Evolutionary conservation across 2,329 filamentous ascomycete species (phyloP).

Genomic region (Pseudocercospora musae): DNA sequence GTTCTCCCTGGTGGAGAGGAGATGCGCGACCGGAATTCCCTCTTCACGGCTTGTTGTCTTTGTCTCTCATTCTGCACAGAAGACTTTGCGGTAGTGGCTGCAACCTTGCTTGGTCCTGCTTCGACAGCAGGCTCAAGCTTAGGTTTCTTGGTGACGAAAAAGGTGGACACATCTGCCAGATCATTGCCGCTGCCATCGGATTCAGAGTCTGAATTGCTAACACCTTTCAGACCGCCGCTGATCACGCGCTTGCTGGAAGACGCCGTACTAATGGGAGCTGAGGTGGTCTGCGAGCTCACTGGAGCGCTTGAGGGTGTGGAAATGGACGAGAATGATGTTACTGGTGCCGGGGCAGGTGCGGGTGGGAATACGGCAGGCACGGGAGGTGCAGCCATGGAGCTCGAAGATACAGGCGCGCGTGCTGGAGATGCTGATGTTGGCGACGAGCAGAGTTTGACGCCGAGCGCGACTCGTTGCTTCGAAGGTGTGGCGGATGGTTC

Average conservation of each 20-base stretch:
- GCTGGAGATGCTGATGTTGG: slow-evolving; percentile 2
- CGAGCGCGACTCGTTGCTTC: slow-evolving; percentile 9
- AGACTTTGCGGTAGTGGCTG: neutral
- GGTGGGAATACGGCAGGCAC: slow-evolving; percentile 8
- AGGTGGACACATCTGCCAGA: slow-evolving; percentile 31
- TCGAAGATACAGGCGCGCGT: neutral
- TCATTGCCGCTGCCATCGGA: slow-evolving; percentile 30
- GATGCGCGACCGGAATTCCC: slow-evolving; percentile 4
- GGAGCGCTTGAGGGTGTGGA: slow-evolving; percentile 34
- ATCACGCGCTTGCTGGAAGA: slow-evolving; percentile 52
- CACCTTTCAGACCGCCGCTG: slow-evolving; percentile 47
- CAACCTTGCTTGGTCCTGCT: neutral
- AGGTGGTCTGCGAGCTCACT: slow-evolving; percentile 24
- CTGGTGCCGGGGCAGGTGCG: neutral
- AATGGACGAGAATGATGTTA: slow-evolving; percentile 27
- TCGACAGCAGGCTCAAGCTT: slow-evolving; percentile 25
- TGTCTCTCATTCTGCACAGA: slow-evolving; percentile 6
- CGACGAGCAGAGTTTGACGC: slow-evolving; percentile 7
- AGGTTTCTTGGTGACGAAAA: slow-evolving; percentile 31
- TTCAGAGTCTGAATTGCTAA: slow-evolving; percentile 45
- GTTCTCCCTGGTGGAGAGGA: slow-evolving; percentile 22
- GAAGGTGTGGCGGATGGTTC: slow-evolving; percentile 5
- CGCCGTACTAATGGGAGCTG: slow-evolving; percentile 12
- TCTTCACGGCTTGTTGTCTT: slow-evolving; percentile 4
- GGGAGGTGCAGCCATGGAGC: slow-evolving; percentile 2